These are phyloP conservation scores for Eucalyptus erythrocorys DNA, from an alignment of 345 rosid species.

Conservation along the genomic window DNA sequence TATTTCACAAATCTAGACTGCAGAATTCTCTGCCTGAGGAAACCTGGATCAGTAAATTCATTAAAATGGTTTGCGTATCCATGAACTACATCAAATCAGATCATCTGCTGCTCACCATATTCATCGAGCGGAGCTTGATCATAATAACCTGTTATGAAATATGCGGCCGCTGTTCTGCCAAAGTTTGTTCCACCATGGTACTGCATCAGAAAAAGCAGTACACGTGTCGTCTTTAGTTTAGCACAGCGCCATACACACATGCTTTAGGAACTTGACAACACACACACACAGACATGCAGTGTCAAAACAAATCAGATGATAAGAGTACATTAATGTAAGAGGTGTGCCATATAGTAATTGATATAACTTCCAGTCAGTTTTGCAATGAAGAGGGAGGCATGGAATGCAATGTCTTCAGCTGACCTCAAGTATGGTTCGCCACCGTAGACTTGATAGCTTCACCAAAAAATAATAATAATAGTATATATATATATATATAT, in stretches of 20 bases:
- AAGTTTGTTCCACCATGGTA: constrained; percentile 97
- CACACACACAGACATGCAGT: neutral
- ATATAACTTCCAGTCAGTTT: constrained; percentile 65
- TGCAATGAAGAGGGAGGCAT: constrained; percentile 62
- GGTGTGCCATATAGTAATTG: constrained; percentile 82
- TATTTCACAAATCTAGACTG: neutral
- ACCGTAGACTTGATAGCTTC: constrained; percentile 74
- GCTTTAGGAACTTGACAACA: neutral
- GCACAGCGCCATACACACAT: neutral
- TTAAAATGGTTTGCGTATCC: neutral
- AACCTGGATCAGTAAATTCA: constrained; percentile 21
- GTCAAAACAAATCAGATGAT: neutral
- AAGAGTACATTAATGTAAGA: neutral
- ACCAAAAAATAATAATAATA: too few species aligned
- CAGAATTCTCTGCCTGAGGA: constrained; percentile 26
- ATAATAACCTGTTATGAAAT: constrained; percentile 58
- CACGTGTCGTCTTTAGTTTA: neutral
- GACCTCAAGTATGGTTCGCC: constrained; percentile 47
- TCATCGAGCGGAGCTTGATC: constrained; percentile 93
- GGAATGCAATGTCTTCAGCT: constrained; percentile 77
- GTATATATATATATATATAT: too few species aligned
- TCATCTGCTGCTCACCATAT: constrained; percentile 39
- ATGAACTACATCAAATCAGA: neutral
- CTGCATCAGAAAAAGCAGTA: constrained; percentile 8
- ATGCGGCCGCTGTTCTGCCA: constrained; percentile 65